These are phyloP conservation scores for Scheffersomyces illinoinensis DNA, from an alignment of 1,139 yeast genomes.

Conservation along the genomic window DNA sequence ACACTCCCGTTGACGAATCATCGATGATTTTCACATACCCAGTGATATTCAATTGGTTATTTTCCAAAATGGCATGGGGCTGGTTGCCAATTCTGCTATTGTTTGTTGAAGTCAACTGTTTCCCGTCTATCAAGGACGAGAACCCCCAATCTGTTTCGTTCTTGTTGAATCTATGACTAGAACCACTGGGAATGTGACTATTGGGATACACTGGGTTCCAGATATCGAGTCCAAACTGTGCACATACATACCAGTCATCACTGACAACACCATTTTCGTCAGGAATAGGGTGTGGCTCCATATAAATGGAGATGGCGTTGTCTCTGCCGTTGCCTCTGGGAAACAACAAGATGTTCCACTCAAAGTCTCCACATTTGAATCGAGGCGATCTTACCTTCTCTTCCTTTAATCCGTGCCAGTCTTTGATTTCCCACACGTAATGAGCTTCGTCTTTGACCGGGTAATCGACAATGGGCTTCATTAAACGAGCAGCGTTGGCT, in stretches of 20 bases:
- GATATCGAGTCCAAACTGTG: constrained; percentile 82
- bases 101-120: constrained; percentile 38
- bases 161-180: constrained; percentile 76
- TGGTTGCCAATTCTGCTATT: constrained; percentile 15
- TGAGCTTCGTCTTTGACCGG: constrained; percentile 41
- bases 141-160: constrained; percentile 96
- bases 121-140: constrained; percentile 67
- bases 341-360: constrained; percentile 75
- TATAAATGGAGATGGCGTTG: constrained; percentile 56
- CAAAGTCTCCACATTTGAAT: constrained; percentile 65
- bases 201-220: constrained; percentile 79
- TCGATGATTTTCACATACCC: constrained; percentile 76
- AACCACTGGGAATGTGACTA: constrained; percentile 60
- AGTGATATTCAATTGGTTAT: constrained; percentile 66
- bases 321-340: constrained; percentile 67
- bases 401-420: constrained; percentile 57
- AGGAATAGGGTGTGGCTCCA: constrained; percentile 57
- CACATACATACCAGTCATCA: constrained; percentile 78
- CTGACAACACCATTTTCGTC: constrained; percentile 36
- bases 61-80: constrained; percentile 49
- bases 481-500: constrained; percentile 28
- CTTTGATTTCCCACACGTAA: constrained; percentile 74
- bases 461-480: constrained; percentile 48
- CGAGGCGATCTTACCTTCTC: constrained; percentile 53
- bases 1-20: constrained; percentile 86